Conservation (phyloP, 371 early-diverging fungal species). For the Vairimorpha apis region DNA sequence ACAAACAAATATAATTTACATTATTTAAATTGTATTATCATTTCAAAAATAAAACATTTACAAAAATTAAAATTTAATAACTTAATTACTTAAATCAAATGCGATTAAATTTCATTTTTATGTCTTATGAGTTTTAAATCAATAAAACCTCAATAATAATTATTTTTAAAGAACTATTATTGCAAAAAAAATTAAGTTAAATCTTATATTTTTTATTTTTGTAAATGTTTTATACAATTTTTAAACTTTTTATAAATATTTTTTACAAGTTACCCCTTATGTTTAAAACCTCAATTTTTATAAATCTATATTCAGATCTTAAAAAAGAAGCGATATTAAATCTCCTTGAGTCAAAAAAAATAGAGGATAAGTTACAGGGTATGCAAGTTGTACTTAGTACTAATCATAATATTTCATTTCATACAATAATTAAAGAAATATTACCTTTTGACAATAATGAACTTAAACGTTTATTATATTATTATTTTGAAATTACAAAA, state of each 20-base stretch:
- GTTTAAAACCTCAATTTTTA: constrained; percentile 9
- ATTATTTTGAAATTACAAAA: constrained; percentile 51
- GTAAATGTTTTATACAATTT: neutral
- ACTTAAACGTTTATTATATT: constrained; percentile 59
- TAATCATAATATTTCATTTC: constrained; percentile 7
- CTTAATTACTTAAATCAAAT: neutral
- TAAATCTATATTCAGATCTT: constrained; percentile 3
- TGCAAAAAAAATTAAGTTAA: too few species aligned
- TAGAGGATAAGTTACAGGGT: constrained; percentile 18
- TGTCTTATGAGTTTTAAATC: too few species aligned
- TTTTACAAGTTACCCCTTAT: neutral
- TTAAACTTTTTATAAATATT: neutral
- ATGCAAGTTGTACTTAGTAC: constrained; percentile 28
- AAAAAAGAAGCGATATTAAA: constrained; percentile 16
- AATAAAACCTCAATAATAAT: too few species aligned
- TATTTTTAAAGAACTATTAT: too few species aligned
- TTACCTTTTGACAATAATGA: constrained; percentile 51
- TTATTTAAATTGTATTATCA: too few species aligned
- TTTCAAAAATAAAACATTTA: too few species aligned
- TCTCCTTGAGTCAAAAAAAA: constrained; percentile 9
- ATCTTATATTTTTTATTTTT: too few species aligned
- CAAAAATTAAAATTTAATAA: too few species aligned
- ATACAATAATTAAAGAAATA: constrained; percentile 25
- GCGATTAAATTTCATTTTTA: neutral
- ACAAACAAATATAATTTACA: too few species aligned